Percentiles rank a stretch among this genome's conserved stretches.
Conservation (phyloP, 2,329 filamentous ascomycete species). For the Huntiella savannae region DNA sequence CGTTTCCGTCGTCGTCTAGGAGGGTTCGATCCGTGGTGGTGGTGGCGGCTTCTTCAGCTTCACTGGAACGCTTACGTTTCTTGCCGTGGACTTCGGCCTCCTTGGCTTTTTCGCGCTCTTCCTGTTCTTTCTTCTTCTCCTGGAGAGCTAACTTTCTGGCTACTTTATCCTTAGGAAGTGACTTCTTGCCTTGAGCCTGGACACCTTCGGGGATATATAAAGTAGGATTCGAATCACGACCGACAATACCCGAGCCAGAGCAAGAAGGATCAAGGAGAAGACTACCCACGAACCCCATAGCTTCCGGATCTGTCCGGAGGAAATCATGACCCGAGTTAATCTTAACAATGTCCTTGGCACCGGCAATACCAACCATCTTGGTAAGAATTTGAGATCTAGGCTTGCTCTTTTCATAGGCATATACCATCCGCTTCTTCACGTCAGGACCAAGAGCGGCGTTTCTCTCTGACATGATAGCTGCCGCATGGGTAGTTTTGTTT, state of each 20-base stretch:
- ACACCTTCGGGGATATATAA: constrained; percentile 35
- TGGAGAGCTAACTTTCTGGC: neutral
- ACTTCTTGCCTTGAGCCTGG: neutral
- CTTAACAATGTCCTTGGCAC: constrained; percentile 44
- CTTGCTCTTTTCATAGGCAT: constrained; percentile 63
- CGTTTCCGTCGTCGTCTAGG: constrained; percentile 39
- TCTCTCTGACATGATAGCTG: constrained; percentile 44
- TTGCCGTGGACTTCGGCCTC: constrained; percentile 9
- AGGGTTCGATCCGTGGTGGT: constrained; percentile 20
- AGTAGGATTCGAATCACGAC: constrained; percentile 58
- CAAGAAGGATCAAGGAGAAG: constrained; percentile 86
- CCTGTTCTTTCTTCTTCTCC: constrained; percentile 8
- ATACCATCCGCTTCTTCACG: constrained; percentile 30
- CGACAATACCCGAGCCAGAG: constrained; percentile 86
- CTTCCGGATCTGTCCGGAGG: constrained; percentile 48
- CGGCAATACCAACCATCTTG: constrained; percentile 68
- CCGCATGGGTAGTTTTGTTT: constrained; percentile 92
- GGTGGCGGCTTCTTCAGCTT: constrained; percentile 18
- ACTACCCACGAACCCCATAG: constrained; percentile 42
- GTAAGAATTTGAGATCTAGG: constrained; percentile 54
- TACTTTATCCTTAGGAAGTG: neutral
- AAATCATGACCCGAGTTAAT: constrained; percentile 68
- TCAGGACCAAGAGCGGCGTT: constrained; percentile 20
- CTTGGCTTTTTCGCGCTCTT: neutral
- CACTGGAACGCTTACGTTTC: constrained; percentile 23